Percentiles rank a stretch among this genome's conserved stretches.
phyloP scores from a whole-genome alignment of 2,329 filamentous ascomycete genomes.

The Daldinia sp. region DNA sequence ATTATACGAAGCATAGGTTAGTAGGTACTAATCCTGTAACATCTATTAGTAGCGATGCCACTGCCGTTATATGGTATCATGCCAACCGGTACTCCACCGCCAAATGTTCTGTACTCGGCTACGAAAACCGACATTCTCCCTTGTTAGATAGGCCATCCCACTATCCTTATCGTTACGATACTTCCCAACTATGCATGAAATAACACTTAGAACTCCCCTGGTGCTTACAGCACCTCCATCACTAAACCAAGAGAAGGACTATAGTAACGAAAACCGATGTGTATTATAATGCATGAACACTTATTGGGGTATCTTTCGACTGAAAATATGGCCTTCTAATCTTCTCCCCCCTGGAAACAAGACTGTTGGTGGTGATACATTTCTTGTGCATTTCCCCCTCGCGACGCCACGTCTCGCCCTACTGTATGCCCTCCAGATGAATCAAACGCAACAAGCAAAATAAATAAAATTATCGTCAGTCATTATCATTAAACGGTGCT shows the following conservation, averaged over 20 bases:
- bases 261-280: slow-evolving; percentile 27
- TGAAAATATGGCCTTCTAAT: slow-evolving; percentile 42
- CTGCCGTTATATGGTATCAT: slow-evolving; percentile 5
- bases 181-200: not conserved
- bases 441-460: slow-evolving; percentile 28
- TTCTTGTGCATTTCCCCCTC: slow-evolving; percentile 25
- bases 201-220: not conserved
- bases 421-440: slow-evolving; percentile 3
- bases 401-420: slow-evolving; percentile 30
- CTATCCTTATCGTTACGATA: not conserved
- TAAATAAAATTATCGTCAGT: slow-evolving; percentile 33
- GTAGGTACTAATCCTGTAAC: too few relatives aligned
- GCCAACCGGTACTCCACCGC: not conserved
- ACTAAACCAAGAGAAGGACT: slow-evolving; percentile 13
- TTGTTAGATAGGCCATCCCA: not conserved
- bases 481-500: slow-evolving; percentile 34
- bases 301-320: slow-evolving; percentile 47
- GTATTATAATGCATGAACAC: slow-evolving; percentile 39
- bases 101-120: slow-evolving; percentile 12
- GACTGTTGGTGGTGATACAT: slow-evolving; percentile 42
- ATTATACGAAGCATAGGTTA: slow-evolving; percentile 12
- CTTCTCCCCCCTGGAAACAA: slow-evolving; percentile 36
- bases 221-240: not conserved
- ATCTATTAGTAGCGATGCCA: slow-evolving; percentile 15
- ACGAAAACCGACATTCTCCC: not conserved